Evolutionary conservation across 2,329 filamentous ascomycete genomes (phyloP), one percentile per base, ranked within the genome.

Genomic region (Capronia americana): DNA sequence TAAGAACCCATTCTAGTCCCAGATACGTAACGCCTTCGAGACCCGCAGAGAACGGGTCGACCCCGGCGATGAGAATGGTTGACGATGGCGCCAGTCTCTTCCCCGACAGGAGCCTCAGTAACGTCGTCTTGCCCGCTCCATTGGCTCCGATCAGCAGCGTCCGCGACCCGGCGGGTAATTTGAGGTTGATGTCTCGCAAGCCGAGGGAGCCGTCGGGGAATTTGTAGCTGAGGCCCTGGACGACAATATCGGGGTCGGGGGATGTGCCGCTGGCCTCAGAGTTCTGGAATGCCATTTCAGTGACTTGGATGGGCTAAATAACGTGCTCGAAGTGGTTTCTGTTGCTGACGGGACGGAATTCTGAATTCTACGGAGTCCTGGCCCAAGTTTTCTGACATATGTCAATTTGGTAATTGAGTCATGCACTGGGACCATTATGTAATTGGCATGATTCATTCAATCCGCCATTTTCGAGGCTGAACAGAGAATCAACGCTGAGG

Each of bases 11-110:
- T 83, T 99, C 95, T 0, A 97, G 87, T 0, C 95, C 95, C 7
- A 99, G 90, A 79, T 99, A 99, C 24, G 94, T 98, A 34, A 99
- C 94, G 69, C 95, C 95, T 80, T 97, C 92, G 30, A 97, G 87
- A 11, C 90, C 88, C 41, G 93, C 86, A 78, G 92, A 91, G 86
- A 99, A 99, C 8, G 95, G 95, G 79, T 99, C 95, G 57, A 92
- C 87, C 69, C 91, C 92, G 57, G 87, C 90, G 69, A 99, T 89
- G 74, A 82, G 83, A 77, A 99, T 91, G 70, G 89, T 88, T 75
- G 86, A 83, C 61, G 83, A 81, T 0, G 95, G 94, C 0, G 94
- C 91, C 74, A 99, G 91, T 64, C 93, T 92, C 83, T 98, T 98
- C 76, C 95, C 95, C 20, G 93, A 92, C 67, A 99, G 88, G 53